A percentile compares a stretch with the other conserved stretches of the same genome.
Conservation (phyloP, 306 rosid genomes). For the Vigna hirtella region DNA sequence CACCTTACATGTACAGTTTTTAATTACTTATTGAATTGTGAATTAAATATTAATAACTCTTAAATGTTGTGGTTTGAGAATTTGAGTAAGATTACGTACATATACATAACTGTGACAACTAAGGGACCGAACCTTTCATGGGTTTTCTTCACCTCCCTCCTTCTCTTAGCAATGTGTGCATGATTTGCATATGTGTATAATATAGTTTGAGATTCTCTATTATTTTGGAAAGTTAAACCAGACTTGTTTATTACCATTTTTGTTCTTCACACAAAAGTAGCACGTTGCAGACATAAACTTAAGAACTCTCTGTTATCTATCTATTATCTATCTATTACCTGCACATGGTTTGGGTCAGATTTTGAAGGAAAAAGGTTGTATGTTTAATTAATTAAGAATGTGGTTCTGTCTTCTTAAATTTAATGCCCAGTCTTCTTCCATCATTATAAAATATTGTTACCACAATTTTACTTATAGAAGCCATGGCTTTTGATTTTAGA, state of each 20-base stretch:
- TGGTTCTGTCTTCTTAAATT: too few species aligned
- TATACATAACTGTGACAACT: neutral
- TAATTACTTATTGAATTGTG: neutral
- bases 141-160: neutral
- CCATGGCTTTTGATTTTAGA: too few species aligned
- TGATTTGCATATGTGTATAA: neutral
- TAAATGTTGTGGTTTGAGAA: conserved; percentile 22
- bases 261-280: neutral
- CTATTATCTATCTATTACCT: neutral
- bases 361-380: neutral
- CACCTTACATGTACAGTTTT: neutral
- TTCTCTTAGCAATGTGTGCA: neutral
- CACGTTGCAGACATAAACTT: neutral
- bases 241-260: neutral
- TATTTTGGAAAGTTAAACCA: neutral
- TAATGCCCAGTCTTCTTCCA: too few species aligned
- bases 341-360: conserved; percentile 3
- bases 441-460: too few species aligned
- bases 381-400: neutral
- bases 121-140: neutral
- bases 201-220: conserved; percentile 26
- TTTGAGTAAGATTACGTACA: neutral
- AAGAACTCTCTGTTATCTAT: neutral
- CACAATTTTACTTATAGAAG: too few species aligned
- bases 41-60: neutral